A percentile compares a stretch with the other conserved stretches of the same genome.
phyloP scores from a whole-genome alignment of 768 basidiomycete species.

The Boletales sp. region DNA sequence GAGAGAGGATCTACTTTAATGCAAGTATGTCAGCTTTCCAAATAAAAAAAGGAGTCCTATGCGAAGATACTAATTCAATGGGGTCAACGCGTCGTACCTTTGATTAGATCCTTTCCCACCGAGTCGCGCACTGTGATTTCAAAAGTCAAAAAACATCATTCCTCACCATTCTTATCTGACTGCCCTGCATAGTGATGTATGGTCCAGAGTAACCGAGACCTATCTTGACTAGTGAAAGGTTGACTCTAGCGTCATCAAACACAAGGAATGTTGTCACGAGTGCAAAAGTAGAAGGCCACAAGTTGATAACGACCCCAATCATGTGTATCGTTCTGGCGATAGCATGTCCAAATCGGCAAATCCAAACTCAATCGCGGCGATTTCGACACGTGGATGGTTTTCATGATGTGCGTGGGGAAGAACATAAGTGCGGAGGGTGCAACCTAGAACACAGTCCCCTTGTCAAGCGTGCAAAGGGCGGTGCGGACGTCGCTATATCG shows the following conservation, averaged over 20 bases:
- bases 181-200: no score
- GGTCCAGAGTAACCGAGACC: constrained; percentile 61
- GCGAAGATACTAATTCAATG: constrained; percentile 16
- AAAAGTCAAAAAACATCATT: constrained; percentile 41
- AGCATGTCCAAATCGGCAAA: constrained; percentile 23
- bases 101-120: no score
- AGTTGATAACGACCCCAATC: constrained; percentile 48
- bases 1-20: background rate
- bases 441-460: constrained; percentile 50
- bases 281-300: constrained; percentile 59
- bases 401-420: constrained; percentile 55
- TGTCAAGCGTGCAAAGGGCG: constrained; percentile 52
- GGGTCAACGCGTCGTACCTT: constrained; percentile 8
- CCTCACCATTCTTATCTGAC: constrained; percentile 35
- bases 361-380: constrained; percentile 34
- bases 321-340: constrained; percentile 42
- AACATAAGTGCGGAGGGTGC: constrained; percentile 66
- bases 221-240: constrained; percentile 49
- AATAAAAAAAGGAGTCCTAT: background rate
- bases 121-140: constrained; percentile 20
- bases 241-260: constrained; percentile 64
- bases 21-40: background rate
- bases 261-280: constrained; percentile 53
- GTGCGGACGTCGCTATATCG: constrained; percentile 60
- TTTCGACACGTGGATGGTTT: constrained; percentile 50